phyloP scores from a whole-genome alignment of 257 asterid genomes.

The Perilla frutescens region DNA sequence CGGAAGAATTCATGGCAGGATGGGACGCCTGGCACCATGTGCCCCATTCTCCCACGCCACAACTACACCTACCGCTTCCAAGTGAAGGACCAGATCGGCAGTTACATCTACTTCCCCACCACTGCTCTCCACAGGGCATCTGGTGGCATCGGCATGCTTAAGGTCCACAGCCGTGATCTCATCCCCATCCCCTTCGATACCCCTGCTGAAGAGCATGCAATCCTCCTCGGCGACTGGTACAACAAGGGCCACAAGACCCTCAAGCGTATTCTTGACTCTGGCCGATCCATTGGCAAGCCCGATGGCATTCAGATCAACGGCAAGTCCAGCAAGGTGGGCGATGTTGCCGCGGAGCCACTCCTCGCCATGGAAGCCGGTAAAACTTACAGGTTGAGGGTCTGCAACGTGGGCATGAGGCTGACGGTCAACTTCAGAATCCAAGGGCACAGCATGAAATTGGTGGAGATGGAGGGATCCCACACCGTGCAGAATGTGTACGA shows the following conservation, averaged over 20 bases:
- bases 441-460: conserved; percentile 54
- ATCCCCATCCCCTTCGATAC: conserved; percentile 60
- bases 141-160: conserved; percentile 54
- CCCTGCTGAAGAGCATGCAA: conserved; percentile 43
- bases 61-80: conserved; percentile 61
- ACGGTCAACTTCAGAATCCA: conserved; percentile 54
- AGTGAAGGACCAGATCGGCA: conserved; percentile 65
- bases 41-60: conserved; percentile 61
- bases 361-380: conserved; percentile 53
- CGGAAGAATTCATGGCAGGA: conserved; percentile 69
- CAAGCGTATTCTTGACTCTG: conserved; percentile 50
- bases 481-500: conserved; percentile 52
- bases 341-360: conserved; percentile 40
- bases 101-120: conserved; percentile 59
- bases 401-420: conserved; percentile 56
- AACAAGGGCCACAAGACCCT: conserved; percentile 64
- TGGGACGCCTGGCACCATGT: conserved; percentile 60
- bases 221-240: conserved; percentile 61
- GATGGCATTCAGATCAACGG: conserved; percentile 66
- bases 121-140: conserved; percentile 56
- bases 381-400: conserved; percentile 59
- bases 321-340: conserved; percentile 49
- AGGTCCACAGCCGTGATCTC: conserved; percentile 58
- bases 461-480: conserved; percentile 63
- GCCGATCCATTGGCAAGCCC: conserved; percentile 52